These are phyloP conservation scores for Pachyrhizus erosus DNA, from an alignment of 306 rosid genomes.

Conservation along the genomic window DNA sequence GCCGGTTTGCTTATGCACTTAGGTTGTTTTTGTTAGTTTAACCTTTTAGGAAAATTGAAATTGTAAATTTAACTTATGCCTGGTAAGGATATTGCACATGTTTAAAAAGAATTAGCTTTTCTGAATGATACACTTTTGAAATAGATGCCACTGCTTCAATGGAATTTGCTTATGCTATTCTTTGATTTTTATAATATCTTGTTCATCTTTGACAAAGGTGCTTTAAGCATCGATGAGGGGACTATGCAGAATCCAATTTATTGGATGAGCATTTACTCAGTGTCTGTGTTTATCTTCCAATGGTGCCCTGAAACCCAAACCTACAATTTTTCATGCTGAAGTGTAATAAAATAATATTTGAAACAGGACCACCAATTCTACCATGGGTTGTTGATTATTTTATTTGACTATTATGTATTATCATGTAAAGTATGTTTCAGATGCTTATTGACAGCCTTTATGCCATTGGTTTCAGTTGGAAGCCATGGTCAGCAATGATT, in stretches of 20 bases:
- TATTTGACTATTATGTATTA: constrained; percentile 2
- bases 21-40: constrained; percentile 6
- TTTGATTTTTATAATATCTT: not conserved
- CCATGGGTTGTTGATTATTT: constrained; percentile 27
- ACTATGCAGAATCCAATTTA: not conserved
- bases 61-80: not conserved
- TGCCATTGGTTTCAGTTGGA: constrained; percentile 75
- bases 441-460: constrained; percentile 29
- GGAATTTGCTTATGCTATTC: not conserved
- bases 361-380: not conserved
- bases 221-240: not conserved
- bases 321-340: not conserved
- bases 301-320: not conserved
- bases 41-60: not conserved
- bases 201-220: not conserved
- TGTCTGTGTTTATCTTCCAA: not conserved
- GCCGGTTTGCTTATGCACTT: not conserved
- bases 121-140: not conserved
- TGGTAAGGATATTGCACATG: not conserved
- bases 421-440: not conserved
- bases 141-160: not conserved
- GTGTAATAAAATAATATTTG: not conserved
- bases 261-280: not conserved
- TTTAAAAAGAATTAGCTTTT: not conserved
- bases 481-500: constrained; percentile 71